Conservation (phyloP, 2,329 filamentous ascomycete species). For the Botrytis medusae region DNA sequence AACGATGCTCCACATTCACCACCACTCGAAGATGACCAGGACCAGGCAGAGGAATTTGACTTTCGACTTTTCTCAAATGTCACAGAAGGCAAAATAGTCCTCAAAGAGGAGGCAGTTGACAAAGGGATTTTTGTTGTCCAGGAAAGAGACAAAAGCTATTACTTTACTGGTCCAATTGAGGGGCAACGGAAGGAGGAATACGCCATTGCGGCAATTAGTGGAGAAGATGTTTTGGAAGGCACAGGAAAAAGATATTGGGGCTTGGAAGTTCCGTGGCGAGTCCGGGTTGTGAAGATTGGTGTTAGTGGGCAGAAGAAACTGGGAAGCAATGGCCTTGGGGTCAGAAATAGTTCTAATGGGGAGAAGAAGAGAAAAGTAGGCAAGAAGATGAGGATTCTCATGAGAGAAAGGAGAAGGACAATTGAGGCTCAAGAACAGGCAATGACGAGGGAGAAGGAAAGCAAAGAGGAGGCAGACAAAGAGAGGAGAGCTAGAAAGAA, state of each 20-base stretch:
- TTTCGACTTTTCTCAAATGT: slow-evolving; percentile 55
- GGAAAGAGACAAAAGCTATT: slow-evolving; percentile 49
- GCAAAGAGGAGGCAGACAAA: slow-evolving; percentile 56
- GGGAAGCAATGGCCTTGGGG: slow-evolving; percentile 25
- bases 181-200: slow-evolving; percentile 45
- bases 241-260: slow-evolving; percentile 54
- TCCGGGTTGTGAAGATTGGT: slow-evolving; percentile 46
- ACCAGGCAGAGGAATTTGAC: slow-evolving; percentile 47
- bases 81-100: slow-evolving; percentile 47
- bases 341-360: slow-evolving; percentile 16
- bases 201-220: slow-evolving; percentile 50
- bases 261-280: slow-evolving; percentile 60
- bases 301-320: slow-evolving; percentile 32
- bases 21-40: slow-evolving; percentile 13
- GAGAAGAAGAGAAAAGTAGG: slow-evolving; percentile 49
- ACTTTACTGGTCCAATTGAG: slow-evolving; percentile 47
- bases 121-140: slow-evolving; percentile 45
- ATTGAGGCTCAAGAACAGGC: slow-evolving; percentile 41
- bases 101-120: slow-evolving; percentile 45
- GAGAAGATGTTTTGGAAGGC: slow-evolving; percentile 50
- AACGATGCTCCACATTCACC: slow-evolving; percentile 30
- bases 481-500: slow-evolving; percentile 65
- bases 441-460: slow-evolving; percentile 43
- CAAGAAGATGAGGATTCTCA: slow-evolving; percentile 58
- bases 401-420: slow-evolving; percentile 46